A percentile compares a stretch with the other conserved stretches of the same genome.
phyloP scores from a whole-genome alignment of 768 basidiomycete genomes.

The Boletus fagicola region DNA sequence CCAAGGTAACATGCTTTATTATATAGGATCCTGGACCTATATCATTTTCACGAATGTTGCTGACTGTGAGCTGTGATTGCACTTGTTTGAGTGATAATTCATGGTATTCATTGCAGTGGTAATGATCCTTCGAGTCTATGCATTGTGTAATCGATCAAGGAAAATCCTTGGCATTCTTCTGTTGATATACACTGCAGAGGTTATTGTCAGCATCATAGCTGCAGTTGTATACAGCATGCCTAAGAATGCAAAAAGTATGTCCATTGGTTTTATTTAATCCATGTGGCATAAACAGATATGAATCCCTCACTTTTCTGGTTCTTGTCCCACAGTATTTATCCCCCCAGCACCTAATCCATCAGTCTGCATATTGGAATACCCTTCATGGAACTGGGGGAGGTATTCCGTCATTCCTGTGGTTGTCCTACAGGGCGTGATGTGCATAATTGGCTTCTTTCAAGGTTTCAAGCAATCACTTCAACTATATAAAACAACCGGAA shows the following conservation, averaged over 20 bases:
- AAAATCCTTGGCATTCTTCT: not conserved
- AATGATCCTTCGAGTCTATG: conserved; percentile 11
- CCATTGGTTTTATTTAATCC: not conserved
- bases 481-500: not conserved
- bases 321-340: not conserved
- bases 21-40: not conserved
- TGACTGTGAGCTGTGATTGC: not conserved
- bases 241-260: not conserved
- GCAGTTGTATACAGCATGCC: not conserved
- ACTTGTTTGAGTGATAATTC: not conserved
- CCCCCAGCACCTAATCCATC: not conserved
- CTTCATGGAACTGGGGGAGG: conserved; percentile 3
- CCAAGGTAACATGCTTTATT: not conserved
- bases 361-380: conserved; percentile 1
- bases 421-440: conserved; percentile 6
- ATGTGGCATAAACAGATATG: not conserved
- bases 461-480: not conserved
- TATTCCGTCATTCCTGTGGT: not conserved
- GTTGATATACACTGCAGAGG: not conserved
- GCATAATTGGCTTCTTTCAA: not conserved
- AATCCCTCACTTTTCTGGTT: not conserved
- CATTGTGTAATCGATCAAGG: conserved; percentile 2
- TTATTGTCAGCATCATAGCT: not conserved
- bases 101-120: not conserved
- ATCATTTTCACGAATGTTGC: not conserved